Evolutionary conservation across 2,329 filamentous ascomycete genomes (phyloP), one percentile per base, ranked within the genome.

Genomic region (Aureobasidium melanogenum): DNA sequence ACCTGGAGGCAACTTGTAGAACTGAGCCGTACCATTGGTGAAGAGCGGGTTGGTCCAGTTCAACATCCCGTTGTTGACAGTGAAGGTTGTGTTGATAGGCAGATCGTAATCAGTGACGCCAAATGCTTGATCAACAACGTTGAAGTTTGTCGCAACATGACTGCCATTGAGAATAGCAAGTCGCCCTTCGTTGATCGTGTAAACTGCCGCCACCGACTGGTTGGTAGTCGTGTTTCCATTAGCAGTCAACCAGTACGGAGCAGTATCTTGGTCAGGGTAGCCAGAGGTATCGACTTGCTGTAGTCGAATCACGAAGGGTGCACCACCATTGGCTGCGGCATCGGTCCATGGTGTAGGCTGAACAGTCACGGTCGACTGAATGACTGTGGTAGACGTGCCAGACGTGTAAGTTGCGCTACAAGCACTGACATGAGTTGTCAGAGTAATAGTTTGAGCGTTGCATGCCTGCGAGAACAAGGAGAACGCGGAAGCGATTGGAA

Each of bases 181-280:
- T 22, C 65, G 65, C 5, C 70, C 70, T 52, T 67, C 62, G 10
- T 64, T 57, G 51, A 74, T 71, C 9, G 61, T 59, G 63, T 69
- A 74, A 26, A 67, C 65, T 9, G 67, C 69, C 2, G 72, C 72
- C 32, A 64, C 26, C 24, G 61, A 66, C 12, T 63, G 57, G 43
- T 72, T 64, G 10, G 67, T 70, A 2, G 72, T 72, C 6, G 69
- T 71, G 60, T 71, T 71, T 12, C 72, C 72, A 43, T 70, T 68
- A 5, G 63, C 61, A 41, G 68, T 67, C 1, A 74, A 48, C 64
- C 68, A 74, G 17, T 66, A 66, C 0, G 62, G 55, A 26, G 41
- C 62, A 2, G 43, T 46, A 12, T 30, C 36, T 22, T 61, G 28
- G 10, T 51, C 55, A 12, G 56, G 52, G 24, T 60, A 65, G 9